phyloP scores from a whole-genome alignment of 225 moss, liverwort and hornwort species.

The Takakia lepidozioides region DNA sequence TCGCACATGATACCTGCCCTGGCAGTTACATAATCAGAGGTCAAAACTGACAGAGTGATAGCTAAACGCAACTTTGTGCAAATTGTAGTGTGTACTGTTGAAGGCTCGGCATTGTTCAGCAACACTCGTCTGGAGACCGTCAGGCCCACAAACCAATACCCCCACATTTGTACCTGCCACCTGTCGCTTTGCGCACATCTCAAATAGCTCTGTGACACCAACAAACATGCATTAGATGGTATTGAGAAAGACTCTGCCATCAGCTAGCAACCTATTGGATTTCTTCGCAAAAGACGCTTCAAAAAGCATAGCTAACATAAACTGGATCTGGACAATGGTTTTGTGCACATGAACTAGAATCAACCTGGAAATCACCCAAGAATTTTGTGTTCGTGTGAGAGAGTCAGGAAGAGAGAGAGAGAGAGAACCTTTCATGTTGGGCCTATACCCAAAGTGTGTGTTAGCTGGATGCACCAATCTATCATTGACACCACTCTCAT shows the following conservation, averaged over 20 bases:
- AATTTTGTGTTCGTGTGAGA: too few species aligned
- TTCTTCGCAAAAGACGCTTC: too few species aligned
- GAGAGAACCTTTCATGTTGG: conserved; percentile 29
- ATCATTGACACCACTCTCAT: conserved; percentile 36
- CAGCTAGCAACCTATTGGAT: too few species aligned
- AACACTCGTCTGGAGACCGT: conserved; percentile 63
- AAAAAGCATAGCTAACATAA: too few species aligned
- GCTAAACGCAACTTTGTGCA: conserved; percentile 51
- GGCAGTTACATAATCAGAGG: conserved; percentile 26
- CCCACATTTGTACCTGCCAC: conserved; percentile 49
- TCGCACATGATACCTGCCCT: too few species aligned
- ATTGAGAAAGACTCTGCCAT: too few species aligned
- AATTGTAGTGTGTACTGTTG: conserved; percentile 39
- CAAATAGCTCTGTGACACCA: conserved; percentile 77
- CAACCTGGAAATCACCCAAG: too few species aligned
- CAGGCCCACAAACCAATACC: conserved; percentile 85
- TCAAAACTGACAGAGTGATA: conserved; percentile 97
- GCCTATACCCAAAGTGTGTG: conserved; percentile 39
- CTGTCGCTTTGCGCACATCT: conserved; percentile 63
- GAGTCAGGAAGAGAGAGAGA: neutral
- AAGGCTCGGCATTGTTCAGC: conserved; percentile 66
- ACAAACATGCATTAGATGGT: too few species aligned
- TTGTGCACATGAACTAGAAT: too few species aligned
- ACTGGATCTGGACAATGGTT: too few species aligned
- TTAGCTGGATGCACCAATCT: conserved; percentile 34